Base-by-base conservation (phyloP, 768 basidiomycete species). In the Jaapia argillacea region DNA sequence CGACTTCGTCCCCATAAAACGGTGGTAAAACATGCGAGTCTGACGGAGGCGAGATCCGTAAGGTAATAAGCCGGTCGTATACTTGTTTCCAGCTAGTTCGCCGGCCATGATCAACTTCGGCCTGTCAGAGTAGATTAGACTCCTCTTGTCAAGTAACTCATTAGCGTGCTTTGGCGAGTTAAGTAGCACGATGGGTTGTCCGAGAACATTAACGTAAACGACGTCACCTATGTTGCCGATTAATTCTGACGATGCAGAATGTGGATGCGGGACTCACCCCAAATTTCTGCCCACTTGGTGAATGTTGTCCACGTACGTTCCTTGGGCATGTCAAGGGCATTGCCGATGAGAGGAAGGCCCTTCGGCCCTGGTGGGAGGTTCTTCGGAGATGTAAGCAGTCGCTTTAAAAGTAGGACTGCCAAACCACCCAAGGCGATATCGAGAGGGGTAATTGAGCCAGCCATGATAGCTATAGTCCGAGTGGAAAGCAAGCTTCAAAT, bases 61-160 rank as follows among this genome's bases (percentile, higher is more conserved):
- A 10, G 10, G 28, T 10, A 10, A 21, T 12, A 38, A 21, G 10
- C 13, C 21, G 37, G 22, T 7, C 12, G 10, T 10, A 12, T 21
- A 22, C 13, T 38, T 22, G 7, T 21, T 7, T 10, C 20, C 10
- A 22, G 22, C 37, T 7, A 38, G 37, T 22, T 38, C 37, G 7
- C 37, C 7, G 21, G 10, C 37, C 37, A 38, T 38, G 10, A 21
- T 22, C 7, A 38, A 10, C 10, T 22, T 7, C 7, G 37, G 37
- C 22, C 37, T 12, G 20, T 38, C 37, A 21, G 10, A 10, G 20
- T 38, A 38, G 7, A 38, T 38, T 7, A 7, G 10, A 21, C 10
- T 10, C 37, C 22, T 38, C 37, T 38, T 38, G 18, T 58, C 52
- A 21, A 61, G 46, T 5, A 61, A 45, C 2, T 54, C 59, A 6